Evolutionary conservation across 2,329 filamentous ascomycete species (phyloP), one percentile per base, ranked within the genome.

Genomic region (Dothideomycetes sp.): DNA sequence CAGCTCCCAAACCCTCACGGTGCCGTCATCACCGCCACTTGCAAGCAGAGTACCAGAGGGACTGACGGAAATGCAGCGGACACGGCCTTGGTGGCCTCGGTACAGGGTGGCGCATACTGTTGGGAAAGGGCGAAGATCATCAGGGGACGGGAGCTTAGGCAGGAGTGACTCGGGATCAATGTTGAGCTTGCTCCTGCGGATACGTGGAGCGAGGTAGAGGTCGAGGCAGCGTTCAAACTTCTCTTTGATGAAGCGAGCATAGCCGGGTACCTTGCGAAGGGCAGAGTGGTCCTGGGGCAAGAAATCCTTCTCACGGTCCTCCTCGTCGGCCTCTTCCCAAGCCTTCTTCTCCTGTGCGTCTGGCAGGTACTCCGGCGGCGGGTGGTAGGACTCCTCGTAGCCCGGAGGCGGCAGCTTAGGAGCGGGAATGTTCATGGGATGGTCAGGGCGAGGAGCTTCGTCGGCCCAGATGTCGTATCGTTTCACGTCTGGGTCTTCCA

Each of bases 361-460:
- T 1, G 89, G 93, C 2, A 98, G 68, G 58, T 96, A 98, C 65
- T 98, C 91, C 3, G 82, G 76, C 36, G 93, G 91, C 17, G 91
- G 91, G 61, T 96, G 94, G 60, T 98, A 96, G 55, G 86, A 94
- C 59, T 95, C 77, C 53, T 94, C 88, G 59, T 94, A 95, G 38
- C 87, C 87, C 19, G 91, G 91, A 29, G 91, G 89, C 19, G 89
- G 79, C 36, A 93, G 71, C 59, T 98, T 98, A 4, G 91, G 91
- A 1, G 91, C 89, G 12, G 91, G 84, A 40, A 96, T 82, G 55
- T 95, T 85, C 88, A 96, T 96, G 27, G 83, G 70, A 59, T 96
- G 84, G 45, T 88, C 82, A 24, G 83, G 77, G 50, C 81, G 75
- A 9, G 85, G 77, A 50, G 81, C 76, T 61, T 98, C 89, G 54